phyloP scores from a whole-genome alignment of 345 rosid species.

The Pelargonium nanum region DNA sequence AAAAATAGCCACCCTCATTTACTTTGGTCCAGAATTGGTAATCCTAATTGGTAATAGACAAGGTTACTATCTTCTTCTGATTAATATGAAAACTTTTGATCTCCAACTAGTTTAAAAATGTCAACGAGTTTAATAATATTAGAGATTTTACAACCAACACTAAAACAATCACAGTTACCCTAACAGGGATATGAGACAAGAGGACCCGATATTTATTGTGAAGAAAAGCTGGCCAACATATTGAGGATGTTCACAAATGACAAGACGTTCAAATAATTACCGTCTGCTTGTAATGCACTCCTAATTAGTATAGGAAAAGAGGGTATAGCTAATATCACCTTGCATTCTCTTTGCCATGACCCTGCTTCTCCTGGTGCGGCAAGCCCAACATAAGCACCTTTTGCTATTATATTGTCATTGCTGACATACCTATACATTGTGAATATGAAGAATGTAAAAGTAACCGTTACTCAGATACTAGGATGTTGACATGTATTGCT shows the following conservation, averaged over 20 bases:
- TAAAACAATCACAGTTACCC: too few species aligned
- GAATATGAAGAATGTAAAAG: background rate
- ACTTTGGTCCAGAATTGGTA: conserved; percentile 83
- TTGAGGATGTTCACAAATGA: background rate
- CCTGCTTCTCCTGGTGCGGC: conserved; percentile 78
- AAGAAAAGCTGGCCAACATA: background rate
- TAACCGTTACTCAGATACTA: too few species aligned
- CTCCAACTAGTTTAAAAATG: too few species aligned
- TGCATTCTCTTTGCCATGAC: conserved; percentile 88
- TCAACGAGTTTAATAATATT: too few species aligned
- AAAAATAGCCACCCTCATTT: conserved; percentile 49
- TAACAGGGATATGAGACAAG: too few species aligned
- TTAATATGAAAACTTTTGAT: too few species aligned
- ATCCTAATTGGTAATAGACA: conserved; percentile 32
- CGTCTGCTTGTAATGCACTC: too few species aligned
- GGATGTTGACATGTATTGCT: too few species aligned
- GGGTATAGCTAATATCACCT: conserved; percentile 26
- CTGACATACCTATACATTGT: conserved; percentile 22
- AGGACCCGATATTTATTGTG: too few species aligned
- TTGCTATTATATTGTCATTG: conserved; percentile 25
- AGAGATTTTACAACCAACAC: too few species aligned
- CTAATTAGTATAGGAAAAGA: background rate
- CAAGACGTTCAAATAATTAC: too few species aligned
- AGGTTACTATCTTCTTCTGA: background rate
- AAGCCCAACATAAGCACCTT: conserved; percentile 67